phyloP scores from a whole-genome alignment of 1,284 basidiomycete genomes.

The Cryptococcus amylolentus region DNA sequence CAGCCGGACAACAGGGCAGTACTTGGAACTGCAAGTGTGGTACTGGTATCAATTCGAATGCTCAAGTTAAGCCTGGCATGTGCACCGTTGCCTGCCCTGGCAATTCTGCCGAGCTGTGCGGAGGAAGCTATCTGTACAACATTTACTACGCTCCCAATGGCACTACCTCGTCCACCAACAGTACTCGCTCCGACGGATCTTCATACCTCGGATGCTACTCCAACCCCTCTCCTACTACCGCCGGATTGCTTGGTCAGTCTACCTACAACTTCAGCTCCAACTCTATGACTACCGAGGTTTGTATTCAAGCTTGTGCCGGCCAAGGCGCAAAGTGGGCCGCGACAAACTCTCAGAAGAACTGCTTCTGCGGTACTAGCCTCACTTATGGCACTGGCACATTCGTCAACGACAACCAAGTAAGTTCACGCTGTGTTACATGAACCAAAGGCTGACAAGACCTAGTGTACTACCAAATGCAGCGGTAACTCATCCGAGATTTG shows the following conservation, averaged over 20 bases:
- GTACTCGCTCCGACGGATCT: constrained; percentile 9
- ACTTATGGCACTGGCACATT: constrained; percentile 15
- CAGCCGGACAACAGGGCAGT: constrained; percentile 11
- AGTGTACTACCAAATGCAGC: constrained; percentile 22
- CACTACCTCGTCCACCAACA: constrained; percentile 3
- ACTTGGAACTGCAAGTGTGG: constrained; percentile 24
- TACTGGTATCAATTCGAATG: constrained; percentile 13
- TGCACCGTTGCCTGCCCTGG: constrained; percentile 38
- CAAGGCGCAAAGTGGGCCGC: constrained; percentile 15
- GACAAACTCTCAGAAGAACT: constrained; percentile 14
- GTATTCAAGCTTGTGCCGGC: constrained; percentile 15
- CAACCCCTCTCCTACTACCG: constrained; percentile 10
- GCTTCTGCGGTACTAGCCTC: constrained; percentile 23
- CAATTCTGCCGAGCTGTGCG: constrained; percentile 30
- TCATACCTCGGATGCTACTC: constrained; percentile 27
- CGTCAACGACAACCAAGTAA: constrained; percentile 5
- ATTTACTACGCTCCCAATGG: constrained; percentile 29
- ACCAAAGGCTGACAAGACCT: neutral
- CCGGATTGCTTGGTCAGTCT: constrained; percentile 14
- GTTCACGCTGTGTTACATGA: too few species aligned
- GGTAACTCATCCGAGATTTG: constrained; percentile 29
- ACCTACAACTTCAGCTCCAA: constrained; percentile 22
- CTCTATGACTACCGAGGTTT: constrained; percentile 19
- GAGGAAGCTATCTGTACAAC: constrained; percentile 21
- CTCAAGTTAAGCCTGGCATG: constrained; percentile 19